Evolutionary conservation across 805 yeast genomes (phyloP).

Genomic region (Metschnikowia continentalis): DNA sequence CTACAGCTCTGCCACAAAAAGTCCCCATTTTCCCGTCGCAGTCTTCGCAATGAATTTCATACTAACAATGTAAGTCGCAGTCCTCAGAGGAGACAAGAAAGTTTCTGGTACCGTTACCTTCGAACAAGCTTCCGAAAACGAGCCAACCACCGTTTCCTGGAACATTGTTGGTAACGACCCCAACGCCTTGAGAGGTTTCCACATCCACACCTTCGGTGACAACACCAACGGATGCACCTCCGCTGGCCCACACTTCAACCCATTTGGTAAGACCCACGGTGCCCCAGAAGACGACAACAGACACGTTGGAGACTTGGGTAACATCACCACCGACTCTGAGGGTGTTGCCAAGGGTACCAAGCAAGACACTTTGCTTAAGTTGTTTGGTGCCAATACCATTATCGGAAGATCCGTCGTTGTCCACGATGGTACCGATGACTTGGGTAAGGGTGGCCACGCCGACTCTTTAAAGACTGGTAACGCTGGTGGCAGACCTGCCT

Average conservation of each 20-base stretch:
- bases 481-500: slow-evolving; percentile 97
- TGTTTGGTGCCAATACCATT: slow-evolving; percentile 83
- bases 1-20: not conserved
- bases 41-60: not conserved
- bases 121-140: slow-evolving; percentile 75
- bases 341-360: slow-evolving; percentile 92
- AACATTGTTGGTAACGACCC: slow-evolving; percentile 87
- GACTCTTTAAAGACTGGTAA: slow-evolving; percentile 94
- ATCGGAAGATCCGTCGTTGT: slow-evolving; percentile 94
- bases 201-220: slow-evolving; percentile 97
- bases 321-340: slow-evolving; percentile 76
- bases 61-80: slow-evolving; percentile 62
- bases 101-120: slow-evolving; percentile 85
- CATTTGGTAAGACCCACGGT: slow-evolving; percentile 85
- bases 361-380: slow-evolving; percentile 71
- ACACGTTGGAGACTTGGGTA: slow-evolving; percentile 97
- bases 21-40: not conserved
- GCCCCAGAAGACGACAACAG: slow-evolving; percentile 77
- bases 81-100: slow-evolving; percentile 89
- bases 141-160: slow-evolving; percentile 82
- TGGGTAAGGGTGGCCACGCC: slow-evolving; percentile 89
- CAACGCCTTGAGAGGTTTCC: slow-evolving; percentile 93
- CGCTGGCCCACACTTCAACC: slow-evolving; percentile 97
- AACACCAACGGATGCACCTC: slow-evolving; percentile 98
- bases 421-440: slow-evolving; percentile 89